These are phyloP conservation scores for Colletotrichum spinosum DNA, from an alignment of 2,329 filamentous ascomycete genomes.

Conservation along the genomic window DNA sequence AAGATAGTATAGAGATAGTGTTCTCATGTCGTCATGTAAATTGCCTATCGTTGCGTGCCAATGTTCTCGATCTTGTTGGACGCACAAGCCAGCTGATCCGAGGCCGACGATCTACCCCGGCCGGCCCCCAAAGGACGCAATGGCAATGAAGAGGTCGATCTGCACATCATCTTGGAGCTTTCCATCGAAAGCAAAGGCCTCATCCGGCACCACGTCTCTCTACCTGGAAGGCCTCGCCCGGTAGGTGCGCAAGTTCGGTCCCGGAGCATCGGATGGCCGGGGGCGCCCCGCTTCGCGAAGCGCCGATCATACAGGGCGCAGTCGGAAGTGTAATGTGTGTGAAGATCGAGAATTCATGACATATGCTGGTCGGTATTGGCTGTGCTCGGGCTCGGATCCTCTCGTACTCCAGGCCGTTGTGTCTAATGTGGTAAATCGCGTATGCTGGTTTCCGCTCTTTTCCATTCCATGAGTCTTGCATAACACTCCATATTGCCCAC, in stretches of 20 bases:
- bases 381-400: neutral
- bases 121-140: no score
- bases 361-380: slow-evolving; percentile 8
- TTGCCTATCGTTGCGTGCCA: no score
- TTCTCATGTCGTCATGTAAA: no score
- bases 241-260: neutral
- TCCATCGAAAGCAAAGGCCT: no score
- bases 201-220: no score
- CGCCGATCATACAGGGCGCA: slow-evolving; percentile 31
- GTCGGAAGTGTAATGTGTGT: slow-evolving; percentile 31
- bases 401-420: neutral
- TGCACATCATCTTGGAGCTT: no score
- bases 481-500: neutral
- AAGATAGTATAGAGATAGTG: no score
- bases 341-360: slow-evolving; percentile 2
- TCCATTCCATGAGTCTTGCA: neutral
- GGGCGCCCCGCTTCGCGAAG: slow-evolving; percentile 8
- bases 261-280: neutral
- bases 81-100: no score
- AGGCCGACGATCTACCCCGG: no score
- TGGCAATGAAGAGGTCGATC: no score
- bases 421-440: neutral
- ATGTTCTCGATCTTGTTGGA: no score
- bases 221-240: no score
- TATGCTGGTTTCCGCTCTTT: neutral